Evolutionary conservation across 2,329 filamentous ascomycete genomes (phyloP).

Genomic region (Blumeria hordei): DNA sequence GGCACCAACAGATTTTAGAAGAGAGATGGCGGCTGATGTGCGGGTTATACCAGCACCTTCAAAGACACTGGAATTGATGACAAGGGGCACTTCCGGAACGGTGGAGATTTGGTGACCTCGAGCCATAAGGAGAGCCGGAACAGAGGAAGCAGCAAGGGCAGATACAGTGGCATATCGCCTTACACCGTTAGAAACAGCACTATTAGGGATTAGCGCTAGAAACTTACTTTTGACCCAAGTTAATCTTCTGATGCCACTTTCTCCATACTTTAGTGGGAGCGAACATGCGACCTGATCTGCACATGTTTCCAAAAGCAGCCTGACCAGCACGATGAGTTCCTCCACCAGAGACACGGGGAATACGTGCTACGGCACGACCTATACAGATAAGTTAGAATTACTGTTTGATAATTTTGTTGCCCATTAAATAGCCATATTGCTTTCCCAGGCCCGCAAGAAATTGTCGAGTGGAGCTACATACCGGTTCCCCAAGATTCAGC

Average conservation of each 20-base stretch:
- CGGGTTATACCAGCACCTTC: slow-evolving; percentile 56
- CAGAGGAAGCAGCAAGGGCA: slow-evolving; percentile 86
- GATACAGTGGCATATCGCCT: slow-evolving; percentile 96
- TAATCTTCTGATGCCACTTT: slow-evolving; percentile 99
- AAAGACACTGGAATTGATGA: slow-evolving; percentile 80
- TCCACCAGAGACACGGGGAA: slow-evolving; percentile 99
- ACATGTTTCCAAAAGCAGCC: slow-evolving; percentile 99
- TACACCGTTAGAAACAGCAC: not conserved
- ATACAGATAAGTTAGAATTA: slow-evolving; percentile 3
- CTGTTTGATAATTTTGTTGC: not conserved
- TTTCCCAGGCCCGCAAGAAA: not conserved
- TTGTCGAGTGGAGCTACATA: slow-evolving; percentile 26
- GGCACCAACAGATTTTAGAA: slow-evolving; percentile 80
- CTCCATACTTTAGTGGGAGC: slow-evolving; percentile 99
- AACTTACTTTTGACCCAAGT: slow-evolving; percentile 78
- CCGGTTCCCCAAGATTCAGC: slow-evolving; percentile 99
- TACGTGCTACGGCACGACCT: slow-evolving; percentile 99
- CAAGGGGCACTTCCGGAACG: slow-evolving; percentile 90
- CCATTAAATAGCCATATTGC: not conserved
- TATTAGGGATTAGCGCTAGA: no score
- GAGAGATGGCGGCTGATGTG: slow-evolving; percentile 65
- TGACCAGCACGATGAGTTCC: slow-evolving; percentile 99
- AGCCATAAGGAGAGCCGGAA: slow-evolving; percentile 81
- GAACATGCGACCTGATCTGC: slow-evolving; percentile 99
- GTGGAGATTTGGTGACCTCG: slow-evolving; percentile 87